Evolutionary conservation across 164 flowering plant species (phyloP).

Genomic region (Saururus chinensis): DNA sequence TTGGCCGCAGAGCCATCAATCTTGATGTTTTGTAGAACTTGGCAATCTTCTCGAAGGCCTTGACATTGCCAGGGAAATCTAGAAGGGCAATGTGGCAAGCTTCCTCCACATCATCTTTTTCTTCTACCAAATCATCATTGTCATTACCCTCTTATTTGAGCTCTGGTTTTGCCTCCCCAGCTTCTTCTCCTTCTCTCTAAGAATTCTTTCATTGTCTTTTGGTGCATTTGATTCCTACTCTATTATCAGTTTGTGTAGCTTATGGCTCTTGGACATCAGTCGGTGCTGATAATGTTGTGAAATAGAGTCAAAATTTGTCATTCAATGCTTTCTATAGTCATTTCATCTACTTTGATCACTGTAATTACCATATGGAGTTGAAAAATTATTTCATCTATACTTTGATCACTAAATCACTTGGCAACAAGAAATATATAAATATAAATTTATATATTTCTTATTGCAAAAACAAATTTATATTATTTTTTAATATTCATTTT

Average conservation of each 20-base stretch:
- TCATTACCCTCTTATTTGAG: constrained; percentile 5
- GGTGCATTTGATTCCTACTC: constrained; percentile 36
- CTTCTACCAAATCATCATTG: constrained; percentile 8
- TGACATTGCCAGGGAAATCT: constrained; percentile 71
- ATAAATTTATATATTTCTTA: too few relatives aligned
- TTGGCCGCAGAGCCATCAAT: constrained; percentile 44
- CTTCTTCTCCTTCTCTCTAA: constrained; percentile 4
- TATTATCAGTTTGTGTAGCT: constrained; percentile 46
- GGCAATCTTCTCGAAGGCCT: constrained; percentile 62
- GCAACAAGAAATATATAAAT: too few relatives aligned
- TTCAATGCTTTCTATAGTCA: too few relatives aligned
- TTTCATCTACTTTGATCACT: too few relatives aligned
- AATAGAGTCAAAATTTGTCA: too few relatives aligned
- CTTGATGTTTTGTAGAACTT: constrained; percentile 84
- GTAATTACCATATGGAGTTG: constrained; percentile 75
- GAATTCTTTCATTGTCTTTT: too few relatives aligned
- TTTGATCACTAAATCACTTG: constrained; percentile 81
- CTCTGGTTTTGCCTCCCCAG: not conserved
- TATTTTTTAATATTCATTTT: too few relatives aligned
- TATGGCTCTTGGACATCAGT: constrained; percentile 63
- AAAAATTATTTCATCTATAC: constrained; percentile 78
- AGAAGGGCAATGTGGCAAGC: constrained; percentile 31
- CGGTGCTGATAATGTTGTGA: constrained; percentile 41
- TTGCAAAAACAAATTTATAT: too few relatives aligned
- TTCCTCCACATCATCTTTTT: constrained; percentile 17